These are phyloP conservation scores for Didymella sp. DNA, from an alignment of 2,329 filamentous ascomycete species.

Conservation along the genomic window DNA sequence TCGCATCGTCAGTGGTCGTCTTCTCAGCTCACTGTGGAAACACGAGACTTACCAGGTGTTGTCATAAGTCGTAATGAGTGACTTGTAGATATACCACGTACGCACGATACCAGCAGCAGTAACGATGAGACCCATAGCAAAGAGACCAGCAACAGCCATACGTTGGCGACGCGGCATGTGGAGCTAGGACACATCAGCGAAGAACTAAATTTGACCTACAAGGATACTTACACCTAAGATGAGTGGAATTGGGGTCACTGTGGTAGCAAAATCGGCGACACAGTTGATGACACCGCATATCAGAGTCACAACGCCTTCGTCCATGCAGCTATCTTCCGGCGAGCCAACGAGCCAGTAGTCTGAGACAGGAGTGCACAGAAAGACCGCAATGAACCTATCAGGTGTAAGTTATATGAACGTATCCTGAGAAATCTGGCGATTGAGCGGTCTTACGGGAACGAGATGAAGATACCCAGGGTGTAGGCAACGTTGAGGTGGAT, in stretches of 20 bases:
- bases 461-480: conserved; percentile 48
- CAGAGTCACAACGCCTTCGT: conserved; percentile 52
- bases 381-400: conserved; percentile 39
- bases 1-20: background rate
- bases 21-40: too few species aligned
- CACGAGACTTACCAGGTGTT: conserved; percentile 49
- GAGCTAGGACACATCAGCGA: conserved; percentile 30
- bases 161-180: conserved; percentile 53
- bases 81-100: conserved; percentile 55
- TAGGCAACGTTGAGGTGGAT: conserved; percentile 51
- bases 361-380: conserved; percentile 52
- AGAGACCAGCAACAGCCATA: conserved; percentile 49
- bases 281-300: conserved; percentile 53
- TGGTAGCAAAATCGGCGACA: conserved; percentile 53
- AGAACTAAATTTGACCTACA: background rate
- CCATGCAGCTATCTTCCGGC: conserved; percentile 44
- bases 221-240: conserved; percentile 41
- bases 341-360: conserved; percentile 53
- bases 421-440: conserved; percentile 8
- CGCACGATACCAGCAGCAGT: conserved; percentile 53
- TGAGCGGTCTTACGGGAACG: conserved; percentile 35
- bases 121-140: conserved; percentile 53
- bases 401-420: background rate
- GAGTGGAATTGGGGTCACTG: conserved; percentile 54
- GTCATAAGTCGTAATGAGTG: conserved; percentile 52